These are phyloP conservation scores for Ceratocystis eucalypticola DNA, from an alignment of 2,329 filamentous ascomycete genomes.

Conservation along the genomic window DNA sequence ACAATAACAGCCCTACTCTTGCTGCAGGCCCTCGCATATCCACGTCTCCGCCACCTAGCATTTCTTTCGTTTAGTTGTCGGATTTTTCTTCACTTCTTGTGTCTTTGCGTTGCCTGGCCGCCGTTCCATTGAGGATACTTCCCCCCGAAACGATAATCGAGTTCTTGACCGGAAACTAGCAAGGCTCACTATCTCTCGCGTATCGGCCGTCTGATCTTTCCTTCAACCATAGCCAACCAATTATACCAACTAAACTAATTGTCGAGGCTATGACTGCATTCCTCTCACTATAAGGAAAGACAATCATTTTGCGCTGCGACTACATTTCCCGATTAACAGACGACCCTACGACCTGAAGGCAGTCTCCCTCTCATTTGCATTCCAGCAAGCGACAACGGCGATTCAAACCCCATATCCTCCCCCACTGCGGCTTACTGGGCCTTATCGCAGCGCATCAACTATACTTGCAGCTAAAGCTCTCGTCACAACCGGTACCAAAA, in stretches of 20 bases:
- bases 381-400: neutral
- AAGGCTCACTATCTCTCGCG: too few relatives aligned
- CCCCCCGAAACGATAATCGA: neutral
- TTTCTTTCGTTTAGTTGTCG: neutral
- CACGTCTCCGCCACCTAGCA: neutral
- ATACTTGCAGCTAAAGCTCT: too few relatives aligned
- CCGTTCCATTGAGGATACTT: neutral
- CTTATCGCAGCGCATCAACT: too few relatives aligned
- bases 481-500: neutral
- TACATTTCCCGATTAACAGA: neutral
- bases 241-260: neutral
- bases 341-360: neutral
- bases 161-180: too few relatives aligned
- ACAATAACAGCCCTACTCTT: neutral
- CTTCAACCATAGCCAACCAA: neutral
- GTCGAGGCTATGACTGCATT: conserved; percentile 2
- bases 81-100: neutral
- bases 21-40: neutral
- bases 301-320: neutral
- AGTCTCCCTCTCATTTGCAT: conserved; percentile 2
- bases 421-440: too few relatives aligned
- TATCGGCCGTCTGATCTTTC: neutral
- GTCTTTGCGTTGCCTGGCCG: neutral
- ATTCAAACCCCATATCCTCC: too few relatives aligned
- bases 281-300: conserved; percentile 14